Conservation (phyloP, 2,329 filamentous ascomycete species). For the Cordyceps tenuipes region DNA sequence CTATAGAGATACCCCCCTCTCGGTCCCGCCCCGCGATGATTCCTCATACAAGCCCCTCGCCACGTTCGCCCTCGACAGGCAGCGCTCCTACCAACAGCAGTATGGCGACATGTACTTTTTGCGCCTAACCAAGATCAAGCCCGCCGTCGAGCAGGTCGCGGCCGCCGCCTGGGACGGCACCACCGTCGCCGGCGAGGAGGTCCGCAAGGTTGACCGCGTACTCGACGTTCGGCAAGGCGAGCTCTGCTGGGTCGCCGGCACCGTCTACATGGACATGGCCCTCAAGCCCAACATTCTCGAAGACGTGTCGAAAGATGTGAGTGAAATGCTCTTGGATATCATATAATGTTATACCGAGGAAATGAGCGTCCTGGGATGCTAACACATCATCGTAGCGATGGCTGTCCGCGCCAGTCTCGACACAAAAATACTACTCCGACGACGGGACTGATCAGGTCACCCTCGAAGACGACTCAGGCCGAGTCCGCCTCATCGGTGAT, state of each 20-base stretch:
- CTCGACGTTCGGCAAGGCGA: slow-evolving; percentile 93
- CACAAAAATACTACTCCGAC: slow-evolving; percentile 65
- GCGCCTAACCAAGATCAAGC: slow-evolving; percentile 79
- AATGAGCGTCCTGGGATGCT: background rate
- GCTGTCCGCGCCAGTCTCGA: slow-evolving; percentile 72
- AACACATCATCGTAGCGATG: slow-evolving; percentile 54
- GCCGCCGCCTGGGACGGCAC: slow-evolving; percentile 68
- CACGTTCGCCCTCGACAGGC: slow-evolving; percentile 64
- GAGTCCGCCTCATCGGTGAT: slow-evolving; percentile 69
- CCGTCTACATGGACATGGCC: slow-evolving; percentile 94
- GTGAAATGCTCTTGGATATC: slow-evolving; percentile 18
- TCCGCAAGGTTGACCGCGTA: slow-evolving; percentile 73
- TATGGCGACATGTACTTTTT: slow-evolving; percentile 98
- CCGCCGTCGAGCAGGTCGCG: slow-evolving; percentile 68
- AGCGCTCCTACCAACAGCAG: slow-evolving; percentile 80
- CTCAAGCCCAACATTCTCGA: slow-evolving; percentile 94
- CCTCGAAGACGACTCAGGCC: slow-evolving; percentile 92
- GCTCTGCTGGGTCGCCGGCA: slow-evolving; percentile 90
- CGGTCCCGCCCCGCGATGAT: slow-evolving; percentile 42
- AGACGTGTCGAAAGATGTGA: slow-evolving; percentile 84
- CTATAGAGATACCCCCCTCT: slow-evolving; percentile 26
- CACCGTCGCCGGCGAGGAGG: slow-evolving; percentile 67
- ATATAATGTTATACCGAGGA: background rate
- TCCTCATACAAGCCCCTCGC: slow-evolving; percentile 64
- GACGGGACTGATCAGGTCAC: slow-evolving; percentile 61